Base-by-base conservation (phyloP, 2,329 filamentous ascomycete genomes). In the Sarocladium strictum region DNA sequence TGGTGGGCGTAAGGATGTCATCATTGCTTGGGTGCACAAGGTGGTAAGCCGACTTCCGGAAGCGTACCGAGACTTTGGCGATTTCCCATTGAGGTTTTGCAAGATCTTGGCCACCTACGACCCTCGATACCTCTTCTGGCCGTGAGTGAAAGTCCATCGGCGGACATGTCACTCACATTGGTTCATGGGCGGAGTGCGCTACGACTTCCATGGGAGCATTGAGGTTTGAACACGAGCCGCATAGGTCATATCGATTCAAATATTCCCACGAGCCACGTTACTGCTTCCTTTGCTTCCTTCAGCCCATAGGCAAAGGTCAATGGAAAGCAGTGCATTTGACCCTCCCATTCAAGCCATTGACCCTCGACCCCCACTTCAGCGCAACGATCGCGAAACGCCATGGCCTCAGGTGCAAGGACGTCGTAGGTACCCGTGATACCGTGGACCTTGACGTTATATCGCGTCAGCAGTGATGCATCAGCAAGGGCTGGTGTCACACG, bases 291-390 rank as follows among this genome's bases (percentile, higher is more conserved):
- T 2, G 75, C 72, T 59, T 83, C 79, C 3, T 62, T 65, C 24
- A 82, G 35, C 1, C 71, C 70, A 58, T 77, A 81, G 2, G 69
- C 65, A 45, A 72, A 75, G 1, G 76, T 73, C 33, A 84, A 63
- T 1, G 77, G 72, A 53, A 83, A 84, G 56, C 77, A 81, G 63
- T 84, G 81, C 77, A 84, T 84, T 65, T 83, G 77, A 17, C 75
- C 75, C 17, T 80, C 73, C 80, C 81, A 84, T 10, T 80, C 68
- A 38, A 84, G 59, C 81, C 81, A 84, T 54, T 78, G 68, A 0
- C 81, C 81, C 1, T 64, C 50, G 0, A 83, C 70, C 0, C 72
- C 71, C 17, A 66, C 61, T 41, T 73, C 62, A 26, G 68, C 66
- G 6, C 74, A 76, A 54, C 69, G 72, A 2, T 78, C 70, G 4